Evolutionary conservation across 1,284 basidiomycete genomes (phyloP), one percentile per base, ranked within the genome.

Genomic region (Jaminaea rosea): DNA sequence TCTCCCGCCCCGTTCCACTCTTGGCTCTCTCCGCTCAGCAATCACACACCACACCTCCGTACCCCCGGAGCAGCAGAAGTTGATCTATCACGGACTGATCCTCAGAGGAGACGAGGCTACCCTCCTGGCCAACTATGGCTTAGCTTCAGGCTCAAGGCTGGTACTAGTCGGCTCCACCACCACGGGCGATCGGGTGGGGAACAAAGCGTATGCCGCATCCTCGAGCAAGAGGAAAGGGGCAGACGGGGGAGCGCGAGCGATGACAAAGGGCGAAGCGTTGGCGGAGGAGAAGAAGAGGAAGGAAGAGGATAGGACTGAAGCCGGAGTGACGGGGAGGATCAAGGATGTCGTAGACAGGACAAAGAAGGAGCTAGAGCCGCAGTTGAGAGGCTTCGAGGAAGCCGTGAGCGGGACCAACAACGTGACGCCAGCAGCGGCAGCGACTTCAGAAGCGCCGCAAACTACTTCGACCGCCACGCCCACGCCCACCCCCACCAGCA

Each of bases 81-180:
- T 73, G 23, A 60, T 69, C 42, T 59, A 59, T 34, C 47, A 57
- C 10, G 71, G 71, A 2, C 50, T 70, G 15, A 45, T 71, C 21
- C 55, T 73, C 49, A 60, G 60, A 26, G 71, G 72, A 46, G 69
- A 72, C 37, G 59, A 60, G 5, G 54, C 62, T 0, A 32, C 64
- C 5, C 62, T 73, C 15, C 37, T 48, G 3, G 49, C 65, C 8
- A n/a, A n/a, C n/a, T 72, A 65, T 50, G 65, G 63, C 3, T 39
- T 73, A 3, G 46, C 41, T 0, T 62, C 66, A 26, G 71, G 71
- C 1, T 62, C 63, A 9, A 58, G 62, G 4, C 55, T 73, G 39
- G 59, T 58, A 11, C 58, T 73, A 9, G 57, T 69, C 7, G 68
- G 59, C 0, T 63, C 55, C 27, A 41, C 49, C 10, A n/a, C 34